Evolutionary conservation across 768 basidiomycete species (phyloP).

Genomic region (Tylopilus sp.): DNA sequence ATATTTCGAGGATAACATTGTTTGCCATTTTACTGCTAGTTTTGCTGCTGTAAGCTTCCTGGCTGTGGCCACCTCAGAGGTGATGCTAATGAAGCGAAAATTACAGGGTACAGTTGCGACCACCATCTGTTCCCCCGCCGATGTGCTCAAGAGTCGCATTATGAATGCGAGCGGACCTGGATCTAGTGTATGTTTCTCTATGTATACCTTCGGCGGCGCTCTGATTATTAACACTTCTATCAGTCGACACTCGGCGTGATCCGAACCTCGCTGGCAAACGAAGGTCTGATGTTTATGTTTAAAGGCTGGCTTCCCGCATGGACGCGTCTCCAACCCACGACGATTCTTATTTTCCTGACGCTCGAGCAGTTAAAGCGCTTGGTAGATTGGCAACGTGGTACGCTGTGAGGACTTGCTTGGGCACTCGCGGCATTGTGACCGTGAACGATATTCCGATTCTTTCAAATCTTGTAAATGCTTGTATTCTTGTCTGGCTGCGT

Average conservation of each 20-base stretch:
- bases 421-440: not conserved
- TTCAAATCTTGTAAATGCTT: not conserved
- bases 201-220: not conserved
- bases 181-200: conserved; percentile 52
- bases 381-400: conserved; percentile 56
- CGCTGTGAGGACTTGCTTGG: conserved; percentile 13
- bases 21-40: conserved; percentile 80
- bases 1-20: conserved; percentile 80
- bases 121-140: conserved; percentile 85
- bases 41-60: conserved; percentile 66
- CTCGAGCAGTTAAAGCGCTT: conserved; percentile 76
- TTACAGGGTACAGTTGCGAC: conserved; percentile 81
- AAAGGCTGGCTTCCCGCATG: conserved; percentile 90
- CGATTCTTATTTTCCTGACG: conserved; percentile 83
- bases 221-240: not conserved
- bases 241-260: conserved; percentile 74
- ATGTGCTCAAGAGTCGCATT: conserved; percentile 85
- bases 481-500: not conserved
- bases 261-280: conserved; percentile 59
- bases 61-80: not conserved
- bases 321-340: conserved; percentile 82
- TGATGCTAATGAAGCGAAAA: conserved; percentile 1
- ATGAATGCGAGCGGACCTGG: conserved; percentile 88
- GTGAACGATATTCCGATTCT: not conserved
- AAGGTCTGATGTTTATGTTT: conserved; percentile 89